These are phyloP conservation scores for Bryum argenteum DNA, from an alignment of 225 moss, liverwort and hornwort genomes.

Conservation along the genomic window DNA sequence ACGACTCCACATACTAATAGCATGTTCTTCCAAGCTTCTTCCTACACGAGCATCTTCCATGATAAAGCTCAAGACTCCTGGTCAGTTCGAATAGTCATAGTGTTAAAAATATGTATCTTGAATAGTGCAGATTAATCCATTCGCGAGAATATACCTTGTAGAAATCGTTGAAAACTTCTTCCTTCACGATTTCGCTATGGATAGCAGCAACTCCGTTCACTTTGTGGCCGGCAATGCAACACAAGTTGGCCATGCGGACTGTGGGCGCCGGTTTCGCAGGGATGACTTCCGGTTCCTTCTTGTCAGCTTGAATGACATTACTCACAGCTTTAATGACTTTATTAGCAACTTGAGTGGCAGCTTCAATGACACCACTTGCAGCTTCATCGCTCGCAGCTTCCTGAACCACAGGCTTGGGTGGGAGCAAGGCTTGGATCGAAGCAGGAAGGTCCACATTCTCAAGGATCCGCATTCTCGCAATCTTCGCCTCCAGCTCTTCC, in stretches of 20 bases:
- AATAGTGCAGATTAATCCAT: no score
- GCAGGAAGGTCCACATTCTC: conserved; percentile 73
- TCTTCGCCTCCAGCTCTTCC: conserved; percentile 60
- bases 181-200: conserved; percentile 89
- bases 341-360: neutral
- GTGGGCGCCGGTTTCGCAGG: conserved; percentile 45
- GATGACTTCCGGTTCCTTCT: conserved; percentile 13
- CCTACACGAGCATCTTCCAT: no score
- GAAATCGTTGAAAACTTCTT: conserved; percentile 92
- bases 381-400: conserved; percentile 24
- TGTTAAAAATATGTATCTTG: no score
- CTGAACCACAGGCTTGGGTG: conserved; percentile 41
- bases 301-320: conserved; percentile 8
- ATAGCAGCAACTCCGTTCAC: conserved; percentile 97
- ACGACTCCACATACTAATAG: neutral
- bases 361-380: neutral
- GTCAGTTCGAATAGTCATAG: no score
- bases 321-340: neutral
- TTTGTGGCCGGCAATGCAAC: conserved; percentile 83
- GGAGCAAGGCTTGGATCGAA: conserved; percentile 43
- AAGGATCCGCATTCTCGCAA: conserved; percentile 81
- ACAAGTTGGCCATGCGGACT: conserved; percentile 94
- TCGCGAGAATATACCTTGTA: conserved; percentile 56
- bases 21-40: no score
- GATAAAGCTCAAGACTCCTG: no score